These are phyloP conservation scores for Vigna nakashimae DNA, from an alignment of 306 rosid genomes.

Conservation along the genomic window DNA sequence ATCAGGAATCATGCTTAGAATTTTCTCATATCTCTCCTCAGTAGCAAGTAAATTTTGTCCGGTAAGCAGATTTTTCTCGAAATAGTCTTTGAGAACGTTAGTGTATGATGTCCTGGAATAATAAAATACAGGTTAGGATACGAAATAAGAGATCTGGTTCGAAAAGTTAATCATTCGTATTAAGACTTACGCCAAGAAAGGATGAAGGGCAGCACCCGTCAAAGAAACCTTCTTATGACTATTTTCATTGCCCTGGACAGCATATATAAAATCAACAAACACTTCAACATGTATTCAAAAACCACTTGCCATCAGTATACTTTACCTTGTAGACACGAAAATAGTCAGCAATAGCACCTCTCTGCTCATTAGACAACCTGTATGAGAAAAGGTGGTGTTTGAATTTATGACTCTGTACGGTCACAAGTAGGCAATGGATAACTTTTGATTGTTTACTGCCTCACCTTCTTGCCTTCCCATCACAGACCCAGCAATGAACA, in stretches of 20 bases:
- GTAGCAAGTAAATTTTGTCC: conserved; percentile 75
- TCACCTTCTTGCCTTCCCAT: conserved; percentile 87
- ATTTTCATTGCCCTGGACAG: conserved; percentile 87
- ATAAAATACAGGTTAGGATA: conserved; percentile 41
- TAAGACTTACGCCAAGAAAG: conserved; percentile 78
- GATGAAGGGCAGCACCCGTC: conserved; percentile 69
- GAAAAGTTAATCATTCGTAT: conserved; percentile 28
- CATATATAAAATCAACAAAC: conserved; percentile 32
- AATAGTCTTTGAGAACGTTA: conserved; percentile 71
- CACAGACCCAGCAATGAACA: conserved; percentile 97
- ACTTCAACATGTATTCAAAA: conserved; percentile 24
- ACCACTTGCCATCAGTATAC: background rate
- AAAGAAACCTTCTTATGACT: conserved; percentile 83
- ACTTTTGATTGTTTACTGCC: conserved; percentile 21
- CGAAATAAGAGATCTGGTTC: conserved; percentile 39
- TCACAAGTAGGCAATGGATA: conserved; percentile 18
- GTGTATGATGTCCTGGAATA: conserved; percentile 77
- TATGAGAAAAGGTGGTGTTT: conserved; percentile 37
- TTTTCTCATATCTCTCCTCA: conserved; percentile 85
- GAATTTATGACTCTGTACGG: background rate
- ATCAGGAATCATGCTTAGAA: conserved; percentile 84
- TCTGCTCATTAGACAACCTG: conserved; percentile 87
- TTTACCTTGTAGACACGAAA: conserved; percentile 87
- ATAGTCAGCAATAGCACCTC: conserved; percentile 84
- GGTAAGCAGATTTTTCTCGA: conserved; percentile 71